Evolutionary conservation across 805 yeast species (phyloP), one percentile per base, ranked within the genome.

Genomic region (Starmerella cellae): DNA sequence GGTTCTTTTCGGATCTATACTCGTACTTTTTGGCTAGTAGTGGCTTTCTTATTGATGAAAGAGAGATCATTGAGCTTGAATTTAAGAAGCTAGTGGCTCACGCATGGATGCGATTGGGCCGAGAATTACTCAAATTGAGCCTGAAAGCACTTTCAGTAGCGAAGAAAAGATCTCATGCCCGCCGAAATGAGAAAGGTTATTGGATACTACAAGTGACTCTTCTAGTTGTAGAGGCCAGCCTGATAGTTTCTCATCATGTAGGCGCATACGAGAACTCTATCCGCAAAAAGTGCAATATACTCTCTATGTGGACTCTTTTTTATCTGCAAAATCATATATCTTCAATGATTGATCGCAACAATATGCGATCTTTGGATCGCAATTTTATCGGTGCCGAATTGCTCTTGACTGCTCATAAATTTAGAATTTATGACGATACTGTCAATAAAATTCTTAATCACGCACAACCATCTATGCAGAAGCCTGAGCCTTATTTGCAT

Each of bases 1-100:
- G n/a, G 30, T 20, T 36, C 10, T 18, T 23, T 21, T n/a, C 22
- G 4, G 35, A 38, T 5, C 22, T 53, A 1, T 54, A 54, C 43
- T 42, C 38, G 10, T 53, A 46, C 24, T 45, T 52, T n/a, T 33
- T 54, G 16, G 40, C 43, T 4, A 38, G 41, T 6, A 27, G 42
- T 10, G 46, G 44, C 9, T 39, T 19, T 20, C 41, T 44, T 4
- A 37, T 43, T 30, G 52, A 48, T 24, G 51, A 48, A 35, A 41
- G 52, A 18, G 35, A 46, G 32, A 48, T 48, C 14, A 39, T 43
- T 2, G 46, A 41, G 22, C 19, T 20, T 9, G 13, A 11, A 10
- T 37, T 39, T 20, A 31, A 37, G 14, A 24, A 24, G n/a, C 32
- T 31, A 11, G 46, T 44, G 6, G 28, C 39, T 4, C 40, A 35